Base-by-base conservation (phyloP, 805 yeast species). In the Saccharomyces cerevisiae region DNA sequence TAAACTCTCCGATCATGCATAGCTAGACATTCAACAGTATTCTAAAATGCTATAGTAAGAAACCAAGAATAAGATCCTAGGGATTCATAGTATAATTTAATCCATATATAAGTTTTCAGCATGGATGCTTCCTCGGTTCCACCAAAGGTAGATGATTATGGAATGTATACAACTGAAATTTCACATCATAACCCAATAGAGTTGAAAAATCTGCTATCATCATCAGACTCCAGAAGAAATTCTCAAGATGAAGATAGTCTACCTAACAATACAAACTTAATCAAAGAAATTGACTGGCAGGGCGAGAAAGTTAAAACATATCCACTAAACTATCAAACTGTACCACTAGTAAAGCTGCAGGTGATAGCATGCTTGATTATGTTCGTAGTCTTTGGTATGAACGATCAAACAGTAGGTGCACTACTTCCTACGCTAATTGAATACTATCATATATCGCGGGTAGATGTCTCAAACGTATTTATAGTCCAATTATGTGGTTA, bases 321-420 rank as follows among this genome's bases (percentile, higher is more conserved):
- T 47, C 69, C 70, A 0, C 51, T 65, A 43, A 61, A 68, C 55
- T 65, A 66, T 47, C 59, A 58, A 28, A 59, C 53, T 41, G 61
- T 62, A 6, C 57, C 61, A 1, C n/a, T 68, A 4, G 70, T 69
- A 1, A 61, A 57, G 50, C 54, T 56, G 46, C 73, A 69, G 50
- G 57, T 68, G n/a, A 50, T 60, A 4, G 58, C 68, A n/a, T 60
- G 69, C 51, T 51, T 68, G 10, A 21, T 62, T 2, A 58, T 68
- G 58, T 70, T 70, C 49, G 41, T 60, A 4, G 67, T 67, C 1
- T 66, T 69, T 53, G 73, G 73, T 0, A 50, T 70, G 47, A 70
- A 66, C 50, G 72, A 70, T 51, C 72, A 70, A 50, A 56, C 65
- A 5, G 62, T 66, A 1, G 73, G 73, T 1, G 61, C 71, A n/a